Conservation (phyloP, 306 rosid genomes). For the Malus sylvestris region DNA sequence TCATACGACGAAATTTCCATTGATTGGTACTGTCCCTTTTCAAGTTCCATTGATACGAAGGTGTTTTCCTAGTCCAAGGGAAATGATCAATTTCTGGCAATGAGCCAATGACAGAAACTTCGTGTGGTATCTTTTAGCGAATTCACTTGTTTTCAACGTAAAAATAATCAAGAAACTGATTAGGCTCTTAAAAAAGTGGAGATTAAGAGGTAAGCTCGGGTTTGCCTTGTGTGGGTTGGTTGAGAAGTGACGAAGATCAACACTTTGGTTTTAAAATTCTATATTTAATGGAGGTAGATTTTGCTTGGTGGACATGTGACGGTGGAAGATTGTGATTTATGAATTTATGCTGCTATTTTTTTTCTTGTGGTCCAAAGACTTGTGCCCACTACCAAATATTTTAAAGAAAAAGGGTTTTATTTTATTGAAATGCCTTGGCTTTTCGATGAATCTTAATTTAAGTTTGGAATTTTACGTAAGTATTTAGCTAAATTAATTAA, state of each 20-base stretch:
- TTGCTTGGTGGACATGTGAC: conserved; percentile 51
- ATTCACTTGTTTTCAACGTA: not conserved
- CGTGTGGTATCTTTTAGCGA: not conserved
- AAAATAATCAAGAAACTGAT: not conserved
- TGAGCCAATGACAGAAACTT: not conserved
- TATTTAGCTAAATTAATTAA: no score
- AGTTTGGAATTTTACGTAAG: not conserved
- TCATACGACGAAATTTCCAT: not conserved
- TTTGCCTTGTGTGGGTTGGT: conserved; percentile 46
- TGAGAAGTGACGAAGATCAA: conserved; percentile 57
- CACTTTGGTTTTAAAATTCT: conserved; percentile 13
- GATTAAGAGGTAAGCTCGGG: not conserved
- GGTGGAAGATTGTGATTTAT: conserved; percentile 3
- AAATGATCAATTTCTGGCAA: not conserved
- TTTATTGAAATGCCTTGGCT: not conserved
- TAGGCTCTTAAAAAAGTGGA: not conserved
- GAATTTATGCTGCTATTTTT: conserved; percentile 12
- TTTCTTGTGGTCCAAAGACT: not conserved
- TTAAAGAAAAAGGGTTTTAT: not conserved
- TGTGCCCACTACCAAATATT: conserved; percentile 1
- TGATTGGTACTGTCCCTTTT: not conserved
- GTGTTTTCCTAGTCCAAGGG: not conserved
- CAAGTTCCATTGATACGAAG: not conserved
- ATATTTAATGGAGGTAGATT: conserved; percentile 26
- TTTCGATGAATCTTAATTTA: not conserved